phyloP scores from a whole-genome alignment of 306 rosid species.

The Pyrus pyrifolia region DNA sequence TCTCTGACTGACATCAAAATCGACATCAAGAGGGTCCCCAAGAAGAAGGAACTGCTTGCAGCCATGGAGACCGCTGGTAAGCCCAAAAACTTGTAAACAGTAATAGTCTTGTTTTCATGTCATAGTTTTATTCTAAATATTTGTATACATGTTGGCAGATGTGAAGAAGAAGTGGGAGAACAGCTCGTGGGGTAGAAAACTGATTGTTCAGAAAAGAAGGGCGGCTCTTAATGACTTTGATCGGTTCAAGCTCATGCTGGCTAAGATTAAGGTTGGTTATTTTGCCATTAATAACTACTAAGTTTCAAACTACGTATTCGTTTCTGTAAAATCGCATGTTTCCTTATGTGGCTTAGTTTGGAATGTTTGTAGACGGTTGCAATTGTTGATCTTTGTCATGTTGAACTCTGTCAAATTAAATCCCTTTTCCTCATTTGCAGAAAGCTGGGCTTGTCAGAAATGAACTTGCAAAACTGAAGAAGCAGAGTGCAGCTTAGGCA shows the following conservation, averaged over 20 bases:
- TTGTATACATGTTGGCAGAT: slow-evolving; percentile 31
- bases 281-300: background rate
- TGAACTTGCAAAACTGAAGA: slow-evolving; percentile 75
- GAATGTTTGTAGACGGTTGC: background rate
- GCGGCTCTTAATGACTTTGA: slow-evolving; percentile 78
- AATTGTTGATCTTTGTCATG: background rate
- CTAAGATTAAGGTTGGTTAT: slow-evolving; percentile 70
- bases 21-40: slow-evolving; percentile 84
- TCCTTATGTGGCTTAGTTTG: background rate
- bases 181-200: slow-evolving; percentile 91
- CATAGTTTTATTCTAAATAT: background rate
- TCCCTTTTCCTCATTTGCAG: slow-evolving; percentile 37
- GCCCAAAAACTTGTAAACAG: background rate
- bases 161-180: slow-evolving; percentile 96
- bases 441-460: slow-evolving; percentile 71
- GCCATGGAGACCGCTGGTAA: slow-evolving; percentile 90
- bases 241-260: slow-evolving; percentile 89
- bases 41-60: slow-evolving; percentile 79
- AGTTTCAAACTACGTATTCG: background rate
- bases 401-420: background rate
- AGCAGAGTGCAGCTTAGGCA: slow-evolving; percentile 43
- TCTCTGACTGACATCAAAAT: slow-evolving; percentile 77
- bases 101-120: background rate
- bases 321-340: background rate
- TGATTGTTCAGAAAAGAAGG: slow-evolving; percentile 79